These are phyloP conservation scores for Stagonosporopsis cucurbitacearum DNA, from an alignment of 2,329 filamentous ascomycete genomes.

Conservation along the genomic window DNA sequence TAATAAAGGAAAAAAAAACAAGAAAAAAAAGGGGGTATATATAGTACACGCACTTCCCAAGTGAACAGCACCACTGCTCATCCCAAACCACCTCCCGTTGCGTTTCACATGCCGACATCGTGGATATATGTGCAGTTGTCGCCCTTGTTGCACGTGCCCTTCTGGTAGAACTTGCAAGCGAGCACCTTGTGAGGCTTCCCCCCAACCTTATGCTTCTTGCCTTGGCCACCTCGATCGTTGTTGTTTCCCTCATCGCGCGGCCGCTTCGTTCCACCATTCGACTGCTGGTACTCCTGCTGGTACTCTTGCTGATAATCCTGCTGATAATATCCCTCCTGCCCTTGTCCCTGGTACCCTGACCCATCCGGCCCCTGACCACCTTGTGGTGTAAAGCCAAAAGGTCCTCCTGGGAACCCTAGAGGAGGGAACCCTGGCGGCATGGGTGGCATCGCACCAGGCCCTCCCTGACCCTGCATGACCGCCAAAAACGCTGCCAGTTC, in stretches of 20 bases:
- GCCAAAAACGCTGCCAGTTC: slow-evolving; percentile 35
- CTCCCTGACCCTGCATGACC: slow-evolving; percentile 25
- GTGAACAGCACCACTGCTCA: not conserved
- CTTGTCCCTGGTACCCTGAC: slow-evolving; percentile 24
- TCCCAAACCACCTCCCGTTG: not conserved
- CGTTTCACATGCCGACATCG: slow-evolving; percentile 50
- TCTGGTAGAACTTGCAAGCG: slow-evolving; percentile 72
- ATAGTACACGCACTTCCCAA: slow-evolving; percentile 2
- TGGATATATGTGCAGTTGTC: slow-evolving; percentile 78
- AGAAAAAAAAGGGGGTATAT: slow-evolving; percentile 14
- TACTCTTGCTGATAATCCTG: slow-evolving; percentile 41
- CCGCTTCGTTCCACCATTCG: slow-evolving; percentile 46
- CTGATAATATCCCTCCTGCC: slow-evolving; percentile 29
- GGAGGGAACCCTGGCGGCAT: slow-evolving; percentile 30
- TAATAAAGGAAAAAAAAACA: too few species aligned
- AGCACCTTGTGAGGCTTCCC: slow-evolving; percentile 48
- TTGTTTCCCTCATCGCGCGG: slow-evolving; percentile 41
- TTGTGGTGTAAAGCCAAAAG: slow-evolving; percentile 25
- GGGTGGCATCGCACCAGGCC: slow-evolving; percentile 20
- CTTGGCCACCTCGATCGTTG: slow-evolving; percentile 53
- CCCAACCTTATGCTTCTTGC: slow-evolving; percentile 54
- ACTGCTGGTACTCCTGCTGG: slow-evolving; percentile 38
- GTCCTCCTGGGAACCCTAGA: slow-evolving; percentile 20
- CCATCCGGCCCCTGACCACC: slow-evolving; percentile 18
- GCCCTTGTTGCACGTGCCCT: slow-evolving; percentile 75